Conservation (phyloP, 371 early-diverging fungal species). For the Choanephora cucurbitarum region DNA sequence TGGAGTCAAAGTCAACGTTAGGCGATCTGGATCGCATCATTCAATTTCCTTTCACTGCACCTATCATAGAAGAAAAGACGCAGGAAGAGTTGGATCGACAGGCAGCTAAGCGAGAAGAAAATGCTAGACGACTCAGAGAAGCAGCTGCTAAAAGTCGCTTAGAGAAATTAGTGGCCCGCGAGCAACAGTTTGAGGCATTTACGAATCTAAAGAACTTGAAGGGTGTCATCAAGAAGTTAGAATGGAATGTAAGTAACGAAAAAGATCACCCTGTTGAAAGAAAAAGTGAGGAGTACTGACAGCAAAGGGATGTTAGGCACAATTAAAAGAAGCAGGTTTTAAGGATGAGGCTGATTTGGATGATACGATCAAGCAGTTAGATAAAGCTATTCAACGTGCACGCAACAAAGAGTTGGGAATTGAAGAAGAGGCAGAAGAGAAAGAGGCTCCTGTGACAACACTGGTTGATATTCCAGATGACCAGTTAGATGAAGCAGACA, state of each 20-base stretch:
- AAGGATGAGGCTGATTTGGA: constrained; percentile 77
- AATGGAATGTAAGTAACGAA: constrained; percentile 59
- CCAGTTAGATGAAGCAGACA: constrained; percentile 72
- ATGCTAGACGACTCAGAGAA: constrained; percentile 73
- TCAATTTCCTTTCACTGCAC: constrained; percentile 75
- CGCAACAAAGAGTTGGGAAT: constrained; percentile 81
- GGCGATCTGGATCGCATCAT: constrained; percentile 62
- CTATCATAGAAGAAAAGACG: constrained; percentile 73
- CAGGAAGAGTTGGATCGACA: constrained; percentile 74
- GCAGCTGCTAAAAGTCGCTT: constrained; percentile 77
- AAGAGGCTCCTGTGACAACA: constrained; percentile 73
- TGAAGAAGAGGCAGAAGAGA: constrained; percentile 76
- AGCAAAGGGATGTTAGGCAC: too few species aligned
- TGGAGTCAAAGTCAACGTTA: constrained; percentile 58
- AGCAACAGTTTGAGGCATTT: constrained; percentile 61
- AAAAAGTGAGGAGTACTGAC: too few species aligned
- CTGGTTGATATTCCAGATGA: constrained; percentile 83
- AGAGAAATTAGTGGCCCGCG: constrained; percentile 70
- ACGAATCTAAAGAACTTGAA: constrained; percentile 58
- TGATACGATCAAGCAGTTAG: constrained; percentile 67
- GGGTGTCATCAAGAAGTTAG: constrained; percentile 48
- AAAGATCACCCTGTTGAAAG: too few species aligned
- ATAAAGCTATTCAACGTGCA: constrained; percentile 68
- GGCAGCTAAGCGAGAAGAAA: constrained; percentile 77
- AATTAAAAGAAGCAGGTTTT: constrained; percentile 66